Conservation (phyloP, 1,284 basidiomycete species). For the Pisolithus thermaeus region DNA sequence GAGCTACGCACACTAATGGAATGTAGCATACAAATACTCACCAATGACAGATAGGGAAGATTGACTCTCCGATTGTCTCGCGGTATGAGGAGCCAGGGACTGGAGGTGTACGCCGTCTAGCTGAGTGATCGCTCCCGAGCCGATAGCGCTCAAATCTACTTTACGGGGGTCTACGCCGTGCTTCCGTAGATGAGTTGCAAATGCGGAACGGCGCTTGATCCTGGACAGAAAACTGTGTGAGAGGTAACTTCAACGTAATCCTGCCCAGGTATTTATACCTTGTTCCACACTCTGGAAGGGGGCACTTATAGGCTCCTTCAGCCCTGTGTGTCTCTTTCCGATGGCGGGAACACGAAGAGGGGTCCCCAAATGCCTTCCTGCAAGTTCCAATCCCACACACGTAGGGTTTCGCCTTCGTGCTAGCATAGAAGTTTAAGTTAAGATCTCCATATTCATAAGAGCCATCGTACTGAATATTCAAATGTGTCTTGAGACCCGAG, state of each 20-base stretch:
- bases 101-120: not conserved
- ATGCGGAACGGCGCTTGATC: slow-evolving; percentile 59
- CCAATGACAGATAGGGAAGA: slow-evolving; percentile 8
- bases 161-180: slow-evolving; percentile 34
- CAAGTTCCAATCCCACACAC: slow-evolving; percentile 42
- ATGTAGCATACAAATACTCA: slow-evolving; percentile 7
- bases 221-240: slow-evolving; percentile 27
- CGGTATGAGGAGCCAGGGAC: slow-evolving; percentile 1
- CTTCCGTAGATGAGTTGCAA: slow-evolving; percentile 46
- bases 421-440: slow-evolving; percentile 22
- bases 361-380: slow-evolving; percentile 49
- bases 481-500: slow-evolving; percentile 52
- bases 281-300: slow-evolving; percentile 37
- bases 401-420: slow-evolving; percentile 48
- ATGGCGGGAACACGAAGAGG: slow-evolving; percentile 59
- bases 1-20: slow-evolving; percentile 2
- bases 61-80: slow-evolving; percentile 5
- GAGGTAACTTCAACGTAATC: not conserved
- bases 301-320: slow-evolving; percentile 39
- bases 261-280: slow-evolving; percentile 31
- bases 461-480: slow-evolving; percentile 51
- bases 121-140: slow-evolving; percentile 2
- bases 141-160: slow-evolving; percentile 15
- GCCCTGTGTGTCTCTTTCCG: slow-evolving; percentile 48
- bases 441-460: not conserved